A percentile compares a stretch with the other conserved stretches of the same genome.
These are phyloP conservation scores for Puccinia horiana DNA, from an alignment of 1,284 basidiomycete species.

Conservation along the genomic window DNA sequence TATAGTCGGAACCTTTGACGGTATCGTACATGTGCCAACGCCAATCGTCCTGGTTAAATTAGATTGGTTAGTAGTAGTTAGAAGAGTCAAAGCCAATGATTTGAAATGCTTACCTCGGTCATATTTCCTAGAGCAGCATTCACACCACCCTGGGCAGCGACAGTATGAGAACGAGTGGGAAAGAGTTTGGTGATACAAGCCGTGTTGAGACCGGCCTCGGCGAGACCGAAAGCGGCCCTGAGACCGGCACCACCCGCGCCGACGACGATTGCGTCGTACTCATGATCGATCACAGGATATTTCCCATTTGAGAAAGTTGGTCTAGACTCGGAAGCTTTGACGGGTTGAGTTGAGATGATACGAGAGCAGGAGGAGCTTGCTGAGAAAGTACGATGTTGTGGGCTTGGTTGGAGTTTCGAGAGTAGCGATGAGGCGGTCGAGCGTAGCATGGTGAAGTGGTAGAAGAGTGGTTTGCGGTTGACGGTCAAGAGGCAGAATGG, in stretches of 20 bases:
- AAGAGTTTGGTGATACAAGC: slow-evolving; percentile 88
- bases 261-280: slow-evolving; percentile 55
- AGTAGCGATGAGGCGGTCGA: slow-evolving; percentile 18
- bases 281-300: slow-evolving; percentile 95
- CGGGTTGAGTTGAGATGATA: slow-evolving; percentile 73
- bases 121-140: slow-evolving; percentile 99
- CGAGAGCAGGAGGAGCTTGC: slow-evolving; percentile 58
- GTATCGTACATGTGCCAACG: slow-evolving; percentile 91
- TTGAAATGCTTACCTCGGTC: slow-evolving; percentile 70
- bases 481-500: neutral
- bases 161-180: slow-evolving; percentile 98
- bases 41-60: slow-evolving; percentile 71
- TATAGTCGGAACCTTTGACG: slow-evolving; percentile 98
- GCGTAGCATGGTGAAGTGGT: slow-evolving; percentile 27
- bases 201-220: slow-evolving; percentile 94
- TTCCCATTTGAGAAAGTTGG: slow-evolving; percentile 66
- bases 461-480: neutral
- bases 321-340: slow-evolving; percentile 79
- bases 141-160: slow-evolving; percentile 98
- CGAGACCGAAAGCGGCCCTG: slow-evolving; percentile 96
- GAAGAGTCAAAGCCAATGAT: neutral
- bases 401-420: neutral
- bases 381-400: slow-evolving; percentile 52
- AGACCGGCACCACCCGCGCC: slow-evolving; percentile 96
- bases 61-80: neutral